Percentiles rank a stretch among this genome's conserved stretches.
phyloP scores from a whole-genome alignment of 768 basidiomycete genomes.

The Collybia sordida region DNA sequence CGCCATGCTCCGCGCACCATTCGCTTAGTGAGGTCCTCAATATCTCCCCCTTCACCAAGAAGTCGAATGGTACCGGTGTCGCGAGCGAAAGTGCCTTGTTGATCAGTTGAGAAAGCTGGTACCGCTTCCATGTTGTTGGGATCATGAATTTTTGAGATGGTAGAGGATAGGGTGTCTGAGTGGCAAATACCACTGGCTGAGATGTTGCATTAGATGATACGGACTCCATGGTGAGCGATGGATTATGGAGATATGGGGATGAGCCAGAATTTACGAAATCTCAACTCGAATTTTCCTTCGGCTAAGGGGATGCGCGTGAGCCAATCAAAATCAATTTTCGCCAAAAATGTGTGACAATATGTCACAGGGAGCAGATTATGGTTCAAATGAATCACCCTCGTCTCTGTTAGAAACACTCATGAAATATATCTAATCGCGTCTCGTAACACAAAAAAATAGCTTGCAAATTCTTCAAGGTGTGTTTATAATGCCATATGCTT shows the following conservation, averaged over 20 bases:
- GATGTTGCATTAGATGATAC: slow-evolving; percentile 24
- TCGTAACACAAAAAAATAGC: too few relatives aligned
- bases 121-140: slow-evolving; percentile 88
- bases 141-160: slow-evolving; percentile 92
- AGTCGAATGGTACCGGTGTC: slow-evolving; percentile 88
- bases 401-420: too few relatives aligned
- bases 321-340: slow-evolving; percentile 2
- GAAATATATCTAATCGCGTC: too few relatives aligned
- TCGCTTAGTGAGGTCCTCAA: slow-evolving; percentile 68
- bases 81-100: slow-evolving; percentile 85
- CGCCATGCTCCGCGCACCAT: slow-evolving; percentile 70
- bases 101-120: slow-evolving; percentile 93
- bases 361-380: too few relatives aligned
- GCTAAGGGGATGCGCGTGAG: neutral
- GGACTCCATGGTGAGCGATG: slow-evolving; percentile 6
- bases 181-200: slow-evolving; percentile 71
- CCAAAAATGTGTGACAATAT: slow-evolving; percentile 1
- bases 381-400: too few relatives aligned
- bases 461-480: too few relatives aligned
- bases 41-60: slow-evolving; percentile 82
- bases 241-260: neutral
- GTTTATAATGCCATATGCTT: too few relatives aligned
- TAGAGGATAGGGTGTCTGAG: slow-evolving; percentile 69
- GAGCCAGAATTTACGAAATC: too few relatives aligned
- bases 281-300: too few relatives aligned